These are phyloP conservation scores for Rhamnella rubrinervis DNA, from an alignment of 331 rosid genomes.

Conservation along the genomic window DNA sequence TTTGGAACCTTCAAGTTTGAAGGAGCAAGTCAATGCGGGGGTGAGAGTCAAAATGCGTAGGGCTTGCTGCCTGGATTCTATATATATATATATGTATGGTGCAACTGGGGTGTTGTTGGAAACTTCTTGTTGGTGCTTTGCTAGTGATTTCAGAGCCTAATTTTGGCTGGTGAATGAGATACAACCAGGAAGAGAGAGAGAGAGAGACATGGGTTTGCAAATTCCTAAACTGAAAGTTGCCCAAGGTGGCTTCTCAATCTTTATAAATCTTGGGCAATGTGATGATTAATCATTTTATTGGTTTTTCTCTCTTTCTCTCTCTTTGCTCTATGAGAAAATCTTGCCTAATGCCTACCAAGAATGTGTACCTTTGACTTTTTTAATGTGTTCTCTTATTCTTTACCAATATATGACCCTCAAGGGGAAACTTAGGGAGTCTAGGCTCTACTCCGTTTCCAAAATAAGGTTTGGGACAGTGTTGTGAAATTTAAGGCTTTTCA, in stretches of 20 bases:
- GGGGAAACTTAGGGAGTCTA: not conserved
- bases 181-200: slow-evolving; percentile 12
- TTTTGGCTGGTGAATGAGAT: slow-evolving; percentile 25
- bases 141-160: slow-evolving; percentile 54
- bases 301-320: slow-evolving; percentile 1
- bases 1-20: slow-evolving; percentile 41
- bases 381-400: too few relatives aligned
- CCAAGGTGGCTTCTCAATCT: slow-evolving; percentile 21
- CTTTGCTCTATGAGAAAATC: slow-evolving; percentile 2
- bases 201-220: slow-evolving; percentile 15
- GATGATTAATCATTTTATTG: slow-evolving; percentile 34
- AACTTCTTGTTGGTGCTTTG: slow-evolving; percentile 21
- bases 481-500: not conserved
- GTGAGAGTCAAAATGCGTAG: slow-evolving; percentile 62
- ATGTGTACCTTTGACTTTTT: slow-evolving; percentile 19
- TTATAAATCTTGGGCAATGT: slow-evolving; percentile 31
- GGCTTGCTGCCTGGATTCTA: slow-evolving; percentile 48
- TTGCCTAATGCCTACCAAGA: slow-evolving; percentile 12
- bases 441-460: not conserved
- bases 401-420: not conserved
- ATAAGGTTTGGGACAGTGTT: not conserved
- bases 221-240: slow-evolving; percentile 39
- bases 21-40: slow-evolving; percentile 50
- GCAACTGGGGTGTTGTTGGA: slow-evolving; percentile 10
- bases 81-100: not conserved